Conservation (phyloP, 192 early-diverging fungal genomes). For the Coemansia sp. region DNA sequence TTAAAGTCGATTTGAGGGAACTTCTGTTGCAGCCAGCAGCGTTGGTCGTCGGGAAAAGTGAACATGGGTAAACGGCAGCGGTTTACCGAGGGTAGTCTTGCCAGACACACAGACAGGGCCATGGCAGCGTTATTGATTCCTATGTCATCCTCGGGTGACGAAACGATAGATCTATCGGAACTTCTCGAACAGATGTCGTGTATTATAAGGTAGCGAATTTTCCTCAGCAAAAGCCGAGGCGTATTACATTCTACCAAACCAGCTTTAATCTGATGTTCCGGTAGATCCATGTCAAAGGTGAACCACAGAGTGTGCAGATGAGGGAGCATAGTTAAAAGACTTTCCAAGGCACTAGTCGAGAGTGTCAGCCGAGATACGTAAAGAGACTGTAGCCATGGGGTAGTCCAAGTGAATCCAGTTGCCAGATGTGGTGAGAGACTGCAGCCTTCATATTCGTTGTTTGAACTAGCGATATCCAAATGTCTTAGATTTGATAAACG, state of each 20-base stretch:
- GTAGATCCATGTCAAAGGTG: constrained; percentile 18
- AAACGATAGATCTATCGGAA: background rate
- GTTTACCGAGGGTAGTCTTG: constrained; percentile 17
- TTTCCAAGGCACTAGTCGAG: constrained; percentile 7
- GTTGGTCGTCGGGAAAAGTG: constrained; percentile 33
- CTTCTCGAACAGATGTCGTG: constrained; percentile 9
- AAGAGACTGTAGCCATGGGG: constrained; percentile 22
- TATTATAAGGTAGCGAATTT: constrained; percentile 37
- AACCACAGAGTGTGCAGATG: constrained; percentile 41
- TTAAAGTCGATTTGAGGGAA: constrained; percentile 30
- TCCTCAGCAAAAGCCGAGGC: too few species aligned
- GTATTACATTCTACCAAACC: too few species aligned
- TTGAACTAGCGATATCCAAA: constrained; percentile 44
- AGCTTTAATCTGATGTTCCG: background rate
- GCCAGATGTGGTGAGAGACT: constrained; percentile 19
- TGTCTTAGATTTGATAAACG: constrained; percentile 10
- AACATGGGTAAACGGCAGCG: constrained; percentile 48
- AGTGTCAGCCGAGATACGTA: constrained; percentile 33
- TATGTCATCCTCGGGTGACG: background rate
- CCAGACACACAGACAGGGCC: constrained; percentile 16
- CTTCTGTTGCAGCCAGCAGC: constrained; percentile 19
- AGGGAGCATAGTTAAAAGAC: constrained; percentile 24
- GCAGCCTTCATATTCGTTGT: constrained; percentile 46
- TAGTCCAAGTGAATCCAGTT: constrained; percentile 13
- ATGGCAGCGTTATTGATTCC: too few species aligned